Conservation (phyloP, 176 grass and related monocot species). For the Phoenix dactylifera region DNA sequence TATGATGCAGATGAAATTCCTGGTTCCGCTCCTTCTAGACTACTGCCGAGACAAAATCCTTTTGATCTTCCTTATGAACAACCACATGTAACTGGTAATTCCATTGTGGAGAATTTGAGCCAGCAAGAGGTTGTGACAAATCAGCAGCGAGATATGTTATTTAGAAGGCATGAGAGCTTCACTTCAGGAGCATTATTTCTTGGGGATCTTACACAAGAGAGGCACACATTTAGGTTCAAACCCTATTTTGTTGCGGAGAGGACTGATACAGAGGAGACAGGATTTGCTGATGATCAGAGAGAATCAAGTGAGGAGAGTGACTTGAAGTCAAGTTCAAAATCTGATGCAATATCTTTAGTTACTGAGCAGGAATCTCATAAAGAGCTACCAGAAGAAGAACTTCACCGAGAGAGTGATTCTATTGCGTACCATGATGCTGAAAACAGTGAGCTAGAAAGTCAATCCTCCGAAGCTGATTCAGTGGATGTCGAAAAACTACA, state of each 20-base stretch:
- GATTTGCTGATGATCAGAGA: conserved; percentile 16
- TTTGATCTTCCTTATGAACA: conserved; percentile 40
- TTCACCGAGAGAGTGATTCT: conserved; percentile 12
- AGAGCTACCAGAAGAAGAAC: conserved; percentile 21
- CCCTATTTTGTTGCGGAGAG: conserved; percentile 36
- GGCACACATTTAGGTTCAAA: conserved; percentile 20
- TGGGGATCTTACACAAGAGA: conserved; percentile 14
- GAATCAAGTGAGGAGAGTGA: conserved; percentile 12
- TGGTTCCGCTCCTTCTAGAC: conserved; percentile 45
- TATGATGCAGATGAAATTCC: conserved; percentile 41
- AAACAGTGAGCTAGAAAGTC: neutral
- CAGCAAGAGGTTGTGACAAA: neutral
- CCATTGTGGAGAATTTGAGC: conserved; percentile 9
- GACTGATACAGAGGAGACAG: conserved; percentile 16
- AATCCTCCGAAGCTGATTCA: too few relatives aligned
- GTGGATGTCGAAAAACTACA: neutral
- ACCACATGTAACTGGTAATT: conserved; percentile 6
- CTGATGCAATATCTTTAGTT: conserved; percentile 26
- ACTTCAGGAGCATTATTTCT: conserved; percentile 15
- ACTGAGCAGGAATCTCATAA: conserved; percentile 41
- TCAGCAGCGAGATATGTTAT: conserved; percentile 5
- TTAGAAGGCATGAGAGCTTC: conserved; percentile 24
- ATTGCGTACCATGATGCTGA: conserved; percentile 24
- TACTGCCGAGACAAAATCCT: conserved; percentile 23
- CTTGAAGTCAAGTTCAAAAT: conserved; percentile 26